phyloP scores from a whole-genome alignment of 2,329 filamentous ascomycete species.

The Falciphora oryzae region DNA sequence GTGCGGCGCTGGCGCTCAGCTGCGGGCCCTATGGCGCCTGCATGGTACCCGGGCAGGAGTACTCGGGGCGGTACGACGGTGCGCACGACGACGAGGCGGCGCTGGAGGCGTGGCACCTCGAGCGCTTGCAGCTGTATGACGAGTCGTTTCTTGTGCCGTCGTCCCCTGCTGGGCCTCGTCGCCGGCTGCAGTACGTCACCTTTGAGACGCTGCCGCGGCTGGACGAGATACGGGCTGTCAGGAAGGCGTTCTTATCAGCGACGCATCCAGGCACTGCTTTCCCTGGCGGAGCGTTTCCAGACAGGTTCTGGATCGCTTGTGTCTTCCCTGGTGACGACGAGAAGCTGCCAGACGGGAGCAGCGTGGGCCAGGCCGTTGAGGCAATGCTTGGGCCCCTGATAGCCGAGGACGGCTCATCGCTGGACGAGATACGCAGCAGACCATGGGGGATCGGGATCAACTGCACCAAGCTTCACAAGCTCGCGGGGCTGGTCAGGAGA shows the following conservation, averaged over 20 bases:
- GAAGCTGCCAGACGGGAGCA: conserved; percentile 51
- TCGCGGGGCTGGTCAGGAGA: conserved; percentile 47
- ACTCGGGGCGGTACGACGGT: conserved; percentile 53
- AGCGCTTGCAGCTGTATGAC: conserved; percentile 42
- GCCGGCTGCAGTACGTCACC: conserved; percentile 47
- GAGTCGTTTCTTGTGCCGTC: conserved; percentile 29
- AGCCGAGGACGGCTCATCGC: conserved; percentile 11
- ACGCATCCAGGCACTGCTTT: neutral
- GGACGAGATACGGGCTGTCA: conserved; percentile 55
- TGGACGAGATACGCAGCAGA: conserved; percentile 15
- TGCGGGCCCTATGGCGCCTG: conserved; percentile 62
- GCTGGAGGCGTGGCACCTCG: conserved; percentile 51
- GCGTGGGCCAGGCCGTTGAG: conserved; percentile 33
- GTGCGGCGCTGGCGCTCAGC: conserved; percentile 46
- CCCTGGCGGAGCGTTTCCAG: conserved; percentile 17
- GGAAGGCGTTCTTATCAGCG: conserved; percentile 31
- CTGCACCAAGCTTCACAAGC: conserved; percentile 60
- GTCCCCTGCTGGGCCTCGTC: conserved; percentile 19
- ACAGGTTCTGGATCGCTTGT: conserved; percentile 54
- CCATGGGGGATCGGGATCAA: conserved; percentile 64
- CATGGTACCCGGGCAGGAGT: conserved; percentile 62
- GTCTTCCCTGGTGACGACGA: conserved; percentile 52
- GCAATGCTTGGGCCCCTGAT: conserved; percentile 29
- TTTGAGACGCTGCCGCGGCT: conserved; percentile 62
- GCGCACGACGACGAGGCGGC: conserved; percentile 36